Conservation (phyloP, 345 rosid genomes). For the Eucalyptus cloeziana region DNA sequence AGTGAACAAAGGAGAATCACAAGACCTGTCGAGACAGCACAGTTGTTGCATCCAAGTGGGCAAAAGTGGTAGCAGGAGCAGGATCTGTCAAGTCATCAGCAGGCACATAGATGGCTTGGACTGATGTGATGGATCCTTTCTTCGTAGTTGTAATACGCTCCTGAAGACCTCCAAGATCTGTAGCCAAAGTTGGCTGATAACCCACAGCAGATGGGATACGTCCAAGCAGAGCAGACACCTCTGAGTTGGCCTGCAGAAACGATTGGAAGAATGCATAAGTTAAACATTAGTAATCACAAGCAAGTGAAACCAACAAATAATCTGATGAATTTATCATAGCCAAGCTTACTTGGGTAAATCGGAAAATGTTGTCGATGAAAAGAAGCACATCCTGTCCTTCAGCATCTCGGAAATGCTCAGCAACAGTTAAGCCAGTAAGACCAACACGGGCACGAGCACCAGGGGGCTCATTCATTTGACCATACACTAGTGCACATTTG, state of each 20-base stretch:
- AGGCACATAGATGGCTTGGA: conserved; percentile 98
- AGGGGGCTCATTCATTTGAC: conserved; percentile 52
- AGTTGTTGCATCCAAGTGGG: conserved; percentile 99
- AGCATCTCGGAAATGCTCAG: conserved; percentile 47
- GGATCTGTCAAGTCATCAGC: conserved; percentile 99
- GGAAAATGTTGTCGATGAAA: conserved; percentile 40
- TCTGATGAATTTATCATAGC: neutral
- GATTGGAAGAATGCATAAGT: neutral
- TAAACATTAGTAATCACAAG: neutral
- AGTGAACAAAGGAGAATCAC: neutral
- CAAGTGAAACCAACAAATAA: neutral
- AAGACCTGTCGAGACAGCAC: conserved; percentile 93
- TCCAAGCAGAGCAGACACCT: conserved; percentile 98
- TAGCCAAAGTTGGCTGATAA: conserved; percentile 97
- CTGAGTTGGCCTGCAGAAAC: conserved; percentile 77
- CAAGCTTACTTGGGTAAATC: conserved; percentile 31
- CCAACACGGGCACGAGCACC: conserved; percentile 64
- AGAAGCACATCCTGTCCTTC: conserved; percentile 55
- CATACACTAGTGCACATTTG: conserved; percentile 46
- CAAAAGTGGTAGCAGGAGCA: conserved; percentile 98
- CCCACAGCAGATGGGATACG: conserved; percentile 99
- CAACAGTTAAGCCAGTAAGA: conserved; percentile 43
- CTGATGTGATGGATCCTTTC: conserved; percentile 97
- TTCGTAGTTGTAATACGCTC: conserved; percentile 98
- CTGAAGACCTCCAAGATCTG: conserved; percentile 99